phyloP scores from a whole-genome alignment of 2,329 filamentous ascomycete species.

The Dactylellina leptospora region DNA sequence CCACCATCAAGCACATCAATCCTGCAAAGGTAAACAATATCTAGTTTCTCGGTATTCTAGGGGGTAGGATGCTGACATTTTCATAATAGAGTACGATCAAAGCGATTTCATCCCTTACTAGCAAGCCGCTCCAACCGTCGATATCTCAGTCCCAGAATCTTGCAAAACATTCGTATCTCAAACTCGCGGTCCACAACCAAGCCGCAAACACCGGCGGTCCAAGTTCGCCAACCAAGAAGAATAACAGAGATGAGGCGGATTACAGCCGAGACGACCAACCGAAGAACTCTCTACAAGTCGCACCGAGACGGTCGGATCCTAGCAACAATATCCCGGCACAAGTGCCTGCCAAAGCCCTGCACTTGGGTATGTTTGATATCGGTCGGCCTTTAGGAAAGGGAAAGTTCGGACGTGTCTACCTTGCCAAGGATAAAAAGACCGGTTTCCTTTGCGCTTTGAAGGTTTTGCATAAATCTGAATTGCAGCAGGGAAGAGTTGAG shows the following conservation, averaged over 20 bases:
- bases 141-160: slow-evolving; percentile 53
- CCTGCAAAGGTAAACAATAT: slow-evolving; percentile 43
- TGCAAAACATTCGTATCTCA: slow-evolving; percentile 56
- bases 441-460: slow-evolving; percentile 88
- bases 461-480: slow-evolving; percentile 83
- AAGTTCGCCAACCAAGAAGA: slow-evolving; percentile 41
- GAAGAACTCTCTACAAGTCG: slow-evolving; percentile 50
- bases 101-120: slow-evolving; percentile 56
- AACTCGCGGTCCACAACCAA: slow-evolving; percentile 58
- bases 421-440: slow-evolving; percentile 79
- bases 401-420: slow-evolving; percentile 86
- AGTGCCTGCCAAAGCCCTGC: slow-evolving; percentile 68
- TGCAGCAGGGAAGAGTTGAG: slow-evolving; percentile 81
- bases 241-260: slow-evolving; percentile 24
- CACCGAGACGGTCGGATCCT: slow-evolving; percentile 46
- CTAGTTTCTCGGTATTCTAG: neutral
- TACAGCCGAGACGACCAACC: slow-evolving; percentile 21
- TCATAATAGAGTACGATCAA: slow-evolving; percentile 45
- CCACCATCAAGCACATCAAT: slow-evolving; percentile 51
- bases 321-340: slow-evolving; percentile 50
- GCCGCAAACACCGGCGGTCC: slow-evolving; percentile 41
- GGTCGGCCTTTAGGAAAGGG: slow-evolving; percentile 85
- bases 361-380: slow-evolving; percentile 94
- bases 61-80: slow-evolving; percentile 22
- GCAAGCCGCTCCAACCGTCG: slow-evolving; percentile 56